Conservation (phyloP, 2,329 filamentous ascomycete genomes). For the Talaromyces atroroseus region DNA sequence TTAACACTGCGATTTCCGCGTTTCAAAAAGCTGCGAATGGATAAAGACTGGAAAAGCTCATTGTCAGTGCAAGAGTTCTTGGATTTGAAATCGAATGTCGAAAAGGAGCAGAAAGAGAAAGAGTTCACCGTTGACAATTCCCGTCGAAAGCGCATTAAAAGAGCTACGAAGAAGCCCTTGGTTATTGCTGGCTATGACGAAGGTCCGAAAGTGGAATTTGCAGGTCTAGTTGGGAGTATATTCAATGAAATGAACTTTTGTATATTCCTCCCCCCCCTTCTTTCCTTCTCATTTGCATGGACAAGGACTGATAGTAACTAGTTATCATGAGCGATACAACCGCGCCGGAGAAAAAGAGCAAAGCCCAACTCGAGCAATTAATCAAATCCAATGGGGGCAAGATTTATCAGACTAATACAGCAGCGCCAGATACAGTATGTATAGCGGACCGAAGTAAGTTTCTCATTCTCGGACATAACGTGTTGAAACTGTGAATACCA, state of each 20-base stretch:
- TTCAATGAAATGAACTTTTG: constrained; percentile 77
- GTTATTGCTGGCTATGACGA: constrained; percentile 67
- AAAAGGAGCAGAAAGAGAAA: constrained; percentile 67
- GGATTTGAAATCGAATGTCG: constrained; percentile 61
- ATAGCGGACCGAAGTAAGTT: constrained; percentile 67
- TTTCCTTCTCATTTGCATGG: background rate
- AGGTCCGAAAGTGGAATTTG: constrained; percentile 47
- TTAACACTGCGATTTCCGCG: constrained; percentile 85
- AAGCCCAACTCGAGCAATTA: constrained; percentile 70
- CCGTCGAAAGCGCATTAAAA: constrained; percentile 59
- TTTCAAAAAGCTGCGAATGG: constrained; percentile 74
- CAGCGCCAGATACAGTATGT: constrained; percentile 59
- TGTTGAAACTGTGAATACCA: background rate
- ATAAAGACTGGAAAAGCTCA: constrained; percentile 77
- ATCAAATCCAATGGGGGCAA: constrained; percentile 79
- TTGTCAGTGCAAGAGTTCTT: constrained; percentile 74
- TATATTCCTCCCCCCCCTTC: constrained; percentile 18
- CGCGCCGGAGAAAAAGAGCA: constrained; percentile 66
- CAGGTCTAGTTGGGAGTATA: constrained; percentile 55
- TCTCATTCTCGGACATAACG: background rate
- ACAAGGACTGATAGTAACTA: constrained; percentile 17
- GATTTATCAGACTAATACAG: constrained; percentile 67
- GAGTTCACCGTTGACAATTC: constrained; percentile 65
- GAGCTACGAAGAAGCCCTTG: constrained; percentile 59
- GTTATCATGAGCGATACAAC: constrained; percentile 69